Percentiles rank a stretch among this genome's conserved stretches.
These are phyloP conservation scores for Ambrosia trifida DNA, from an alignment of 129 eudicot genomes.

Conservation along the genomic window DNA sequence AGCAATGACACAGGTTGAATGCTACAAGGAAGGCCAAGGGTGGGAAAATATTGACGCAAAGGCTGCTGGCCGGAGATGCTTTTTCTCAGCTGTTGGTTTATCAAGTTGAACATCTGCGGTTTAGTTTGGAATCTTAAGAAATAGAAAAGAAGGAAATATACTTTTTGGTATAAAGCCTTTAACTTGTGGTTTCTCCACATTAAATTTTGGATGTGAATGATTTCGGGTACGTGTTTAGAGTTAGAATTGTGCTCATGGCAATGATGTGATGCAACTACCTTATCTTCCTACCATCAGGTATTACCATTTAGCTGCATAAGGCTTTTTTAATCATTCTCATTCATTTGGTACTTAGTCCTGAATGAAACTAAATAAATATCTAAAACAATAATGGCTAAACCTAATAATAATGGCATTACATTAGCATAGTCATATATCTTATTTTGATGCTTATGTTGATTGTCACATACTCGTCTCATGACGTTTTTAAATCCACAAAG, in stretches of 20 bases:
- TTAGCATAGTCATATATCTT: too few relatives aligned
- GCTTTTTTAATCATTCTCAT: background rate
- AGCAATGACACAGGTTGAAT: slow-evolving; percentile 56
- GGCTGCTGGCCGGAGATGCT: slow-evolving; percentile 57
- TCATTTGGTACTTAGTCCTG: background rate
- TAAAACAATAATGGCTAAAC: background rate
- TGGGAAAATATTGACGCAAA: slow-evolving; percentile 52
- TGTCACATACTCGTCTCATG: too few relatives aligned
- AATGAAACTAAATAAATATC: background rate
- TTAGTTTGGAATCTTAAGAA: background rate
- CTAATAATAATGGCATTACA: too few relatives aligned
- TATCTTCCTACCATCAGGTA: too few relatives aligned
- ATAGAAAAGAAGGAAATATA: background rate
- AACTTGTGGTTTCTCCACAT: background rate
- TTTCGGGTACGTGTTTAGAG: background rate
- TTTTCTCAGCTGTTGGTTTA: slow-evolving; percentile 59
- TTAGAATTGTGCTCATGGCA: background rate
- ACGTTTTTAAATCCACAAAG: too few relatives aligned
- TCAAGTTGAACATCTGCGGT: background rate
- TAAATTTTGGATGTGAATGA: background rate
- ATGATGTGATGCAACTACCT: background rate
- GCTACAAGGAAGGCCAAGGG: slow-evolving; percentile 66
- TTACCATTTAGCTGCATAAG: too few relatives aligned
- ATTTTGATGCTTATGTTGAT: too few relatives aligned
- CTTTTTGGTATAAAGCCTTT: background rate